A percentile compares a stretch with the other conserved stretches of the same genome.
Evolutionary conservation across 163 green algal species (phyloP).

Genomic region (Scenedesmus sp.): DNA sequence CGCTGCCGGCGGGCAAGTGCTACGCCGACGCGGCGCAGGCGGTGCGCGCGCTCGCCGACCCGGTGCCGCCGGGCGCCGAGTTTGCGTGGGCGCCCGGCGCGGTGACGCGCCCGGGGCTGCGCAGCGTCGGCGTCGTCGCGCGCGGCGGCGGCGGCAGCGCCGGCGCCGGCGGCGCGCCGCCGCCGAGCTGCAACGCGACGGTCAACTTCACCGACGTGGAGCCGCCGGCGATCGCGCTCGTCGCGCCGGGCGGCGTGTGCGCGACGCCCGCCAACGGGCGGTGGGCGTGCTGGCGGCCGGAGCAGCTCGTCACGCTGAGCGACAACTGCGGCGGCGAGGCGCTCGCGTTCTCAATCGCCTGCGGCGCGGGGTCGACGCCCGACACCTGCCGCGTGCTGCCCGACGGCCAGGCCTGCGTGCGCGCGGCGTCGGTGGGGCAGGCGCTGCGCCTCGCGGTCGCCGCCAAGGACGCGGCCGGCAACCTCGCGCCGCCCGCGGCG

Average conservation of each 20-base stretch:
- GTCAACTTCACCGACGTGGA: constrained; percentile 18
- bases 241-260: not conserved
- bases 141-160: too few relatives aligned
- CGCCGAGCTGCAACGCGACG: constrained; percentile 5
- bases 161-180: not conserved
- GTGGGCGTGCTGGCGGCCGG: constrained; percentile 23
- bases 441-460: not conserved
- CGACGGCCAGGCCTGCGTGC: constrained; percentile 27
- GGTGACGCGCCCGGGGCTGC: not conserved
- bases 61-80: not conserved
- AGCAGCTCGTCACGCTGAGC: not conserved
- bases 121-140: not conserved
- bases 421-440: not conserved
- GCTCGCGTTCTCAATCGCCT: constrained; percentile 11
- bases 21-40: not conserved
- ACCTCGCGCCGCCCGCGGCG: not conserved
- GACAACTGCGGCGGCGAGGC: constrained; percentile 28
- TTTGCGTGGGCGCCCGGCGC: not conserved
- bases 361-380: not conserved
- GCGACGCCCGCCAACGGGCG: not conserved
- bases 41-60: not conserved
- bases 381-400: constrained; percentile 21
- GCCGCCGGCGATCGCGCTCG: not conserved
- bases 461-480: constrained; percentile 9
- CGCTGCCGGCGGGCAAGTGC: not conserved